Evolutionary conservation across 805 yeast species (phyloP), one percentile per base, ranked within the genome.

Genomic region (Metschnikowia cubensis): DNA sequence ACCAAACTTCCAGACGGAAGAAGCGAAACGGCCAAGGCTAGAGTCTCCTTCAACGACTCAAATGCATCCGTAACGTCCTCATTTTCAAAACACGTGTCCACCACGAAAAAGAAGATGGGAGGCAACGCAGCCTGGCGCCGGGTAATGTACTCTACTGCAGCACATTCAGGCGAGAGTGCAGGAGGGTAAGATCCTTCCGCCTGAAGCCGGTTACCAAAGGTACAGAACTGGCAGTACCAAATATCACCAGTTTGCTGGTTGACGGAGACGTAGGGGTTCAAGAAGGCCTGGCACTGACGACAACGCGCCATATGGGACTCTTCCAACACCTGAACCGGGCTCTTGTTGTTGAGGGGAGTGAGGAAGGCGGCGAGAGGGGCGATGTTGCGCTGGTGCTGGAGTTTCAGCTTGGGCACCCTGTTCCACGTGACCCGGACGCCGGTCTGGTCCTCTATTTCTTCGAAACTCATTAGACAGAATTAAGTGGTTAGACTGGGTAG

Each of bases 371-470:
- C 82, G 32, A 81, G 60, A 2, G 87, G 87, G 10, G 82, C 75
- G 1, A 77, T 73, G 45, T 78, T 72, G 46, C 84, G 63, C 32
- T 74, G 70, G 45, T 79, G 77, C 43, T 81, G 83, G 39, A 74
- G 67, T 58, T 75, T 77, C n/a, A 81, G 70, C 39, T 75, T 69
- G 5, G 87, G 87, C 13, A 83, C 65, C 8, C 72, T 69, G 62
- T 84, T 85, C 90, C 94, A 87, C 6, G 91, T 76, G 63, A 84
- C 76, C 59, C 94, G 79, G 37, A 85, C 79, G 43, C 94, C 94
- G 57, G 86, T 85, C 47, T 68, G 63, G 63, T 87, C 94, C 63
- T 87, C 96, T 57, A 76, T 68, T 15, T 71, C 71, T 59, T 80
- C 83, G 57, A 80, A 79, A 55, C 68, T 68, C 77, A 73, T 73